Evolutionary conservation across 768 basidiomycete genomes (phyloP), one percentile per base, ranked within the genome.

Genomic region (Infundibulicybe gibba): DNA sequence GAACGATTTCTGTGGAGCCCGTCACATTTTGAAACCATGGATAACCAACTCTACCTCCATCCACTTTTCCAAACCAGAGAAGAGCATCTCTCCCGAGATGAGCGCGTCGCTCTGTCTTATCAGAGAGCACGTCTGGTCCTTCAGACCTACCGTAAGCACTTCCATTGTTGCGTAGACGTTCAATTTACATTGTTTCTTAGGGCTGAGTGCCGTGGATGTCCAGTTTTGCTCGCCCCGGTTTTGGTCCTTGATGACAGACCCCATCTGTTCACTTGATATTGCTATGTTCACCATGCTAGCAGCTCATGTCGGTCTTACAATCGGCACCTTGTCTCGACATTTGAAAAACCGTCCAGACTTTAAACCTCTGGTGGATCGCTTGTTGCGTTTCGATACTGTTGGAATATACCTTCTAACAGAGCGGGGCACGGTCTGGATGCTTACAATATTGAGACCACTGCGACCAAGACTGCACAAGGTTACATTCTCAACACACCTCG

Each of bases 351-450:
- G 78, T 9, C 77, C 76, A 4, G 79, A 81, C 52, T 61, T 81
- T 17, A 64, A 62, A 38, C 70, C 73, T 5, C 62, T 80, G 4
- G 68, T 81, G 6, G 64, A 79, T 40, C 61, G 70, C 31, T 61
- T 81, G n/a, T 59, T 81, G 34, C 67, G 70, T 16, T 76, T 80
- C 35, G 77, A 81, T 16, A 74, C 72, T 12, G 70, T 77, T 41
- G 79, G 79, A 1, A 65, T 79, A 34, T 80, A 74, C 51, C 70
- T 79, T 40, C 61, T 80, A 37, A 72, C 75, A 0, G 80, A 81
- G 62, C 70, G 76, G 8, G 80, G 77, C 81, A 83, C 48, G 81
- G 79, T 12, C 60, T 82, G n/a, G 80, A 81, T 40, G 74, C 79
- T 1, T 74, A 77, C 53, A 79, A 83, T 53, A 71, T 81, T 9